Evolutionary conservation across 2,329 filamentous ascomycete genomes (phyloP).

Genomic region (Oidium heveae): DNA sequence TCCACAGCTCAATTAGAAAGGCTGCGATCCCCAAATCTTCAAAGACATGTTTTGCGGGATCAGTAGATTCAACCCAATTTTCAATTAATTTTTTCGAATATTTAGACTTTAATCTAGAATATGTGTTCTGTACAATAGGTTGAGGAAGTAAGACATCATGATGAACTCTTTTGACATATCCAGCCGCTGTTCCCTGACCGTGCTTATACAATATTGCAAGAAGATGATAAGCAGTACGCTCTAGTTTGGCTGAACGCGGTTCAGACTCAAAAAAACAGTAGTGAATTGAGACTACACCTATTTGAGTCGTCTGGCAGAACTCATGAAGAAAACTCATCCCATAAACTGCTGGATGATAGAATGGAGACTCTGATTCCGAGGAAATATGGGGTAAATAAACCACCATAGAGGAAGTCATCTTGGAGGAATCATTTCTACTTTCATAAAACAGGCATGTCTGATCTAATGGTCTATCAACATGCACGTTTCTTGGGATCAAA

Average conservation of each 20-base stretch:
- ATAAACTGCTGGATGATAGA: slow-evolving; percentile 62
- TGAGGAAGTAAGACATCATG: slow-evolving; percentile 66
- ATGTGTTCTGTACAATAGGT: slow-evolving; percentile 56
- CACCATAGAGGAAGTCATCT: no score
- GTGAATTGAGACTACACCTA: slow-evolving; percentile 31
- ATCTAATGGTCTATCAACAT: no score
- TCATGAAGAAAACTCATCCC: slow-evolving; percentile 55
- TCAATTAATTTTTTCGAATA: slow-evolving; percentile 48
- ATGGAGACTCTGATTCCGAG: slow-evolving; percentile 40
- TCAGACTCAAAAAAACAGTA: slow-evolving; percentile 25
- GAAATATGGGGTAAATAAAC: slow-evolving; percentile 52
- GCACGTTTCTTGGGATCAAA: no score
- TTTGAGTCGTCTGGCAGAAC: slow-evolving; percentile 21
- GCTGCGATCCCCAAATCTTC: slow-evolving; percentile 80
- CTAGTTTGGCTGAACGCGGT: slow-evolving; percentile 22
- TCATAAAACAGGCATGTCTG: no score
- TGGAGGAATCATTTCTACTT: no score
- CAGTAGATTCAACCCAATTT: slow-evolving; percentile 68
- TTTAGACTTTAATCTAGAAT: slow-evolving; percentile 50
- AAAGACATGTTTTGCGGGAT: slow-evolving; percentile 79
- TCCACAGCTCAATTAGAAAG: slow-evolving; percentile 82
- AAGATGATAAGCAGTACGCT: slow-evolving; percentile 42
- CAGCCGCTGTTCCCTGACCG: slow-evolving; percentile 33
- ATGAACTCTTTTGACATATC: slow-evolving; percentile 59
- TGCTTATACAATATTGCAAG: slow-evolving; percentile 49